Conservation (phyloP, 495 filamentous ascomycete species). For the Penicillium tannophilum region DNA sequence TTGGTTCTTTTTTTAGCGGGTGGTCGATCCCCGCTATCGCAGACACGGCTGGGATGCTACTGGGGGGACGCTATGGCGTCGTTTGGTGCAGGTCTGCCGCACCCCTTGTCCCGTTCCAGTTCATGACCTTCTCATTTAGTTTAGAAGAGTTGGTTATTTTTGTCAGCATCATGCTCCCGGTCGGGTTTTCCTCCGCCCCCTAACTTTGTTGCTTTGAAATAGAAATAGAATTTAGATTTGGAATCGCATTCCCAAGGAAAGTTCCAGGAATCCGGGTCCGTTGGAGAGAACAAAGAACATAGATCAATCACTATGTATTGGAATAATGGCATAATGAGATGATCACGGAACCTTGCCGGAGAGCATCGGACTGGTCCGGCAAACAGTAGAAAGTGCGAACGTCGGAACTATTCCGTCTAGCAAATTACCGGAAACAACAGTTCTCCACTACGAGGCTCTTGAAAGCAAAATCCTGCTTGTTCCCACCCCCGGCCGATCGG, state of each 20-base stretch:
- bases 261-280: no score
- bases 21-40: conserved; percentile 6
- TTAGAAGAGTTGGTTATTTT: background rate
- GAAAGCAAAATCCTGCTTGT: conserved; percentile 5
- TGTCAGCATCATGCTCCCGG: background rate
- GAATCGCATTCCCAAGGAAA: no score
- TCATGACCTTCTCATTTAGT: background rate
- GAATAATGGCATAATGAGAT: no score
- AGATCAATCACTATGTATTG: no score
- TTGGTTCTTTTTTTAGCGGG: conserved; percentile 22
- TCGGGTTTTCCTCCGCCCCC: background rate
- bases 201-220: background rate
- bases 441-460: conserved; percentile 23
- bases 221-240: background rate
- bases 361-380: background rate
- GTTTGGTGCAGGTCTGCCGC: background rate
- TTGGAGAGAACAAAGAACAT: no score
- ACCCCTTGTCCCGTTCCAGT: background rate
- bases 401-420: background rate
- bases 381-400: background rate
- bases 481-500: conserved; percentile 18
- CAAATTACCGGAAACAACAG: background rate
- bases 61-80: conserved; percentile 1
- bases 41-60: conserved; percentile 7
- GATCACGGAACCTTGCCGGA: conserved; percentile 3